A percentile compares a stretch with the other conserved stretches of the same genome.
These are phyloP conservation scores for Coemansia sp. DNA, from an alignment of 192 early-diverging fungal species.

Conservation along the genomic window DNA sequence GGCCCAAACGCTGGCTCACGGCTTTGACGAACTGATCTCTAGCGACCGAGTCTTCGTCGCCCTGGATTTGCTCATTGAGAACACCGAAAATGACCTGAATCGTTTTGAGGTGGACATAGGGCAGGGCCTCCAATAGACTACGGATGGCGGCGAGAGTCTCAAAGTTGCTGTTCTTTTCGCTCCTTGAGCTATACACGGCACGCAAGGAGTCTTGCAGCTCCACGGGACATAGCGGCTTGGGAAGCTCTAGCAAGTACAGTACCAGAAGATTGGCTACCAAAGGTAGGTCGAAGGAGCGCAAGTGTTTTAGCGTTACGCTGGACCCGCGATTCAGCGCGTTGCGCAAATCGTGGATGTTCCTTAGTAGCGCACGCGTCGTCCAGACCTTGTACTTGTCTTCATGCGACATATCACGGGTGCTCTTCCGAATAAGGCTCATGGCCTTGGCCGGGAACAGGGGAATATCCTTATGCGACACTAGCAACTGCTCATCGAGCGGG, in stretches of 20 bases:
- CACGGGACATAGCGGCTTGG: slow-evolving; percentile 66
- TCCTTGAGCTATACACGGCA: slow-evolving; percentile 60
- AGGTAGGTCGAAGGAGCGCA: slow-evolving; percentile 61
- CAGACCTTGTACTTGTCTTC: slow-evolving; percentile 63
- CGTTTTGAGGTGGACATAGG: slow-evolving; percentile 44
- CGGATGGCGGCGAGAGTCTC: slow-evolving; percentile 31
- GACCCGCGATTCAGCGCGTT: slow-evolving; percentile 65
- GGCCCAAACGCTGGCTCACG: slow-evolving; percentile 44
- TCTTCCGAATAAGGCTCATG: slow-evolving; percentile 63
- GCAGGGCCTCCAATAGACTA: slow-evolving; percentile 31
- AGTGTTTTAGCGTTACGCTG: slow-evolving; percentile 58
- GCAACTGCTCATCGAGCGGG: slow-evolving; percentile 67
- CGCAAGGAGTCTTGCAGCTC: slow-evolving; percentile 72
- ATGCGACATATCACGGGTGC: slow-evolving; percentile 23
- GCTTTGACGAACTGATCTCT: slow-evolving; percentile 32
- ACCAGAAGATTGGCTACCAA: slow-evolving; percentile 64
- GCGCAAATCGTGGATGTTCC: slow-evolving; percentile 65
- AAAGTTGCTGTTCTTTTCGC: slow-evolving; percentile 29
- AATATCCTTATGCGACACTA: slow-evolving; percentile 61
- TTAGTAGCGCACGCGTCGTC: slow-evolving; percentile 62
- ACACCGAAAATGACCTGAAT: slow-evolving; percentile 43
- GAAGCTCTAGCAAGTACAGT: slow-evolving; percentile 74
- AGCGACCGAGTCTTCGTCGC: slow-evolving; percentile 14
- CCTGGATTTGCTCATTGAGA: slow-evolving; percentile 28
- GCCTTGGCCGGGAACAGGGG: slow-evolving; percentile 66